Conservation (phyloP, 495 filamentous ascomycete genomes). For the Tuber aestivum region DNA sequence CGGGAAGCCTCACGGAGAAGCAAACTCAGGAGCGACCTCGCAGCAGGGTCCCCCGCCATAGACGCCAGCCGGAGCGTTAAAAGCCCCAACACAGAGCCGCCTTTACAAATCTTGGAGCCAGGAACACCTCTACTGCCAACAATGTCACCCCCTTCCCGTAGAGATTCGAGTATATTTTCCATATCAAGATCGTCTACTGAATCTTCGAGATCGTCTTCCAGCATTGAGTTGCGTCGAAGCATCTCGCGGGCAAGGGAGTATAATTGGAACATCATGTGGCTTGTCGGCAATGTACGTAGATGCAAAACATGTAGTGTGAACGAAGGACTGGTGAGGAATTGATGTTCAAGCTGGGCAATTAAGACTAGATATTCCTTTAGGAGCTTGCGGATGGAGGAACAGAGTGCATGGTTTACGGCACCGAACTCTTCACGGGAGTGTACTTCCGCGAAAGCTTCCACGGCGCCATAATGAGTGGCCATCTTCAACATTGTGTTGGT, state of each 20-base stretch:
- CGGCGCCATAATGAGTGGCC: conserved; percentile 84
- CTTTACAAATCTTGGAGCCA: conserved; percentile 88
- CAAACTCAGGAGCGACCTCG: conserved; percentile 68
- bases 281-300: conserved; percentile 80
- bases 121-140: conserved; percentile 66
- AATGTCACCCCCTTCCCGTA: conserved; percentile 72
- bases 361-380: conserved; percentile 90
- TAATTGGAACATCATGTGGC: conserved; percentile 80
- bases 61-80: conserved; percentile 75
- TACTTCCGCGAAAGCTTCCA: conserved; percentile 89
- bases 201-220: conserved; percentile 80
- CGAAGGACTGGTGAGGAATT: conserved; percentile 73
- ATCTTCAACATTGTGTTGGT: conserved; percentile 85
- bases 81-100: conserved; percentile 78
- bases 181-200: conserved; percentile 74
- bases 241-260: conserved; percentile 83
- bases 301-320: conserved; percentile 92
- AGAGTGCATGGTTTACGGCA: conserved; percentile 91
- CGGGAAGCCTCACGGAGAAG: conserved; percentile 81
- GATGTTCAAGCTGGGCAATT: conserved; percentile 85
- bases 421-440: conserved; percentile 91
- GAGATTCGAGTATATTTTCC: conserved; percentile 79
- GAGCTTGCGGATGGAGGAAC: conserved; percentile 82
- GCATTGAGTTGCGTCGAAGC: conserved; percentile 73
- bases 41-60: conserved; percentile 89